A percentile compares a stretch with the other conserved stretches of the same genome.
Evolutionary conservation across 352 stramenopile species (phyloP).

Genomic region (Phytophthora pisi): DNA sequence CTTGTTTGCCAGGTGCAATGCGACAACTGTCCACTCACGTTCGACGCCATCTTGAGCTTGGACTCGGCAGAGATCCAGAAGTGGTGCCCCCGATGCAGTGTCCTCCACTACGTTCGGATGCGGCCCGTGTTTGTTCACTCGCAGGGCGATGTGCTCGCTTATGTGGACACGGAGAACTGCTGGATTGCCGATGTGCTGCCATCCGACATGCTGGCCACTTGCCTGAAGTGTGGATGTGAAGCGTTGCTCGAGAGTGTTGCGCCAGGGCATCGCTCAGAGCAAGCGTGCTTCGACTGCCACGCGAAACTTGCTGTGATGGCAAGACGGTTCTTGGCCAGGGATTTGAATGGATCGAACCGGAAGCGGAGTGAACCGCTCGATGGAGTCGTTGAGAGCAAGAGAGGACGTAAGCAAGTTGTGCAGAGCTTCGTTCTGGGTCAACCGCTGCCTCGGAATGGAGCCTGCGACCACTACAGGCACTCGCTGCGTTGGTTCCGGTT

Average conservation of each 20-base stretch:
- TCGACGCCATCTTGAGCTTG: slow-evolving; percentile 60
- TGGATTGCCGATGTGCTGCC: slow-evolving; percentile 63
- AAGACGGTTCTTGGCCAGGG: slow-evolving; percentile 51
- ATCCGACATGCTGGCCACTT: slow-evolving; percentile 63
- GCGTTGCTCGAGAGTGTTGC: slow-evolving; percentile 51
- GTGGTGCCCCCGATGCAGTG: slow-evolving; percentile 77
- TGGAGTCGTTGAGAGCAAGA: slow-evolving; percentile 34
- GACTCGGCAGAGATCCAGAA: slow-evolving; percentile 46
- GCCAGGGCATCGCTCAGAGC: slow-evolving; percentile 53
- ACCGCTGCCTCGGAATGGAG: slow-evolving; percentile 64
- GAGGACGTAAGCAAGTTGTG: slow-evolving; percentile 28
- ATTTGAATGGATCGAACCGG: slow-evolving; percentile 11
- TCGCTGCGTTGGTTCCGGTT: slow-evolving; percentile 82
- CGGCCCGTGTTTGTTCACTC: slow-evolving; percentile 67
- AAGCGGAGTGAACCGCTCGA: slow-evolving; percentile 11
- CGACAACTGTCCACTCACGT: slow-evolving; percentile 64
- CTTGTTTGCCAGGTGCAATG: slow-evolving; percentile 69
- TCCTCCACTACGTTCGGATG: slow-evolving; percentile 57
- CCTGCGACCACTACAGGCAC: slow-evolving; percentile 74
- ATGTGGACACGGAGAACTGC: slow-evolving; percentile 73
- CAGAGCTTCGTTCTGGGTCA: slow-evolving; percentile 66
- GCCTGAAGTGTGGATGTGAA: slow-evolving; percentile 61
- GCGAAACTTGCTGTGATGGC: slow-evolving; percentile 65
- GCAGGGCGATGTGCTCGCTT: slow-evolving; percentile 61
- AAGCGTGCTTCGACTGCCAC: slow-evolving; percentile 71